Conservation (phyloP, 2,329 filamentous ascomycete genomes). For the Endoconidiophora polonica region DNA sequence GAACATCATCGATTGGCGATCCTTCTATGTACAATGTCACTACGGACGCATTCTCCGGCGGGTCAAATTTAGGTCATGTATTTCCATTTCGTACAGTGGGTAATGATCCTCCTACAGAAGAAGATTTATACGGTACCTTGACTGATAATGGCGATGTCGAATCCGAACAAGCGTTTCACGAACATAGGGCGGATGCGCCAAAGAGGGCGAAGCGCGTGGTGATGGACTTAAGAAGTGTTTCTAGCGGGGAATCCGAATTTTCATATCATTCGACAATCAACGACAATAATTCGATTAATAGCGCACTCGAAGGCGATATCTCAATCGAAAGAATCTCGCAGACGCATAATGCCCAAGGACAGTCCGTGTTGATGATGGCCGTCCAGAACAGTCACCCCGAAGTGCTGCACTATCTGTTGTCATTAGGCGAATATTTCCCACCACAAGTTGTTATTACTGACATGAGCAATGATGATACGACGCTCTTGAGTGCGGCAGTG, state of each 20-base stretch:
- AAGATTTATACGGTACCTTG: background rate
- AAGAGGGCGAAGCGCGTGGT: constrained; percentile 63
- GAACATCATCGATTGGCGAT: constrained; percentile 22
- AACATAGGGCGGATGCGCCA: constrained; percentile 16
- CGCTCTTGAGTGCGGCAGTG: constrained; percentile 74
- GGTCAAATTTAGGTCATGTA: constrained; percentile 58
- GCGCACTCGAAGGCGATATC: constrained; percentile 66
- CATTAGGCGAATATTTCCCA: constrained; percentile 60
- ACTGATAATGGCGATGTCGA: constrained; percentile 21
- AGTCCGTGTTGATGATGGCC: constrained; percentile 81
- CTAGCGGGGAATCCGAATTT: constrained; percentile 58
- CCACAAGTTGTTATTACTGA: constrained; percentile 58
- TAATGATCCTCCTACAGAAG: background rate
- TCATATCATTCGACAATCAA: constrained; percentile 68
- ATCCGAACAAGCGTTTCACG: constrained; percentile 4
- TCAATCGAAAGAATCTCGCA: constrained; percentile 65
- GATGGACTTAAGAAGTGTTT: constrained; percentile 79
- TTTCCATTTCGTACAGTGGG: constrained; percentile 53
- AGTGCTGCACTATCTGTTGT: constrained; percentile 64
- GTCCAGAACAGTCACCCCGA: constrained; percentile 55
- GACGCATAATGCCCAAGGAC: constrained; percentile 53
- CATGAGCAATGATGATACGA: constrained; percentile 77
- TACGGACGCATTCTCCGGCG: constrained; percentile 36
- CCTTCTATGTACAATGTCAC: constrained; percentile 16
- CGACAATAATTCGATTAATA: constrained; percentile 58